Evolutionary conservation across 2,329 filamentous ascomycete genomes (phyloP), one percentile per base, ranked within the genome.

Genomic region (Trichoderma aggressivum): DNA sequence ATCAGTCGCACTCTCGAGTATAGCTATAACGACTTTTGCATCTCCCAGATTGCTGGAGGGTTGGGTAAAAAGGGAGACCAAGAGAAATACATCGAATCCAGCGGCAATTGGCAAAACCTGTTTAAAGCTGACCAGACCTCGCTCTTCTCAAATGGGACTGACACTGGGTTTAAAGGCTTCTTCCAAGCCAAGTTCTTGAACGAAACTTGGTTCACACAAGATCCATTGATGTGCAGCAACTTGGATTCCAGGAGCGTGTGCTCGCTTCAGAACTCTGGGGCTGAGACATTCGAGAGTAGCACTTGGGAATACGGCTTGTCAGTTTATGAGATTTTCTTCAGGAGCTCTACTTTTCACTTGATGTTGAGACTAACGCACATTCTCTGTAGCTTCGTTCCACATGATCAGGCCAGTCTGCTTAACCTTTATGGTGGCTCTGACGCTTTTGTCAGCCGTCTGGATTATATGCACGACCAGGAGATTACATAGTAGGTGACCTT

Each of bases 1-100:
- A 86, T 94, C 30, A 93, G 90, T 1, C 85, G 92, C 8, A 94
- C 91, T 0, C 86, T 94, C 0, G 92, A 94, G 78, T 94, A 94
- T 77, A 88, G 90, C 7, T 94, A 94, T 79, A 89, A 94, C 74
- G 92, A 94, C 80, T 94, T 89, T 75, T 89, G 88, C 74, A 89
- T 92, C 70, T 84, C 89, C 0, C 83, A 88, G 60, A 87, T 93
- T 70, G 90, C 91, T 0, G 83, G 84, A 11, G 83, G 81, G 0
- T 78, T 92, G 50, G 88, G 87, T 2, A 84, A 87, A 14, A 81
- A 82, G 3, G 80, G 77, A 0, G 91, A 92, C 62, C 82, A 84
- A 28, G 83, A 87, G 64, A 90, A 87, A 76, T 94, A 93, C 72
- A 76, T 87, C 0, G 78, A 79, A 0, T 86, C 89, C 0, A 88